phyloP scores from a whole-genome alignment of 2,329 filamentous ascomycete genomes.

The Pyrenophora teres region DNA sequence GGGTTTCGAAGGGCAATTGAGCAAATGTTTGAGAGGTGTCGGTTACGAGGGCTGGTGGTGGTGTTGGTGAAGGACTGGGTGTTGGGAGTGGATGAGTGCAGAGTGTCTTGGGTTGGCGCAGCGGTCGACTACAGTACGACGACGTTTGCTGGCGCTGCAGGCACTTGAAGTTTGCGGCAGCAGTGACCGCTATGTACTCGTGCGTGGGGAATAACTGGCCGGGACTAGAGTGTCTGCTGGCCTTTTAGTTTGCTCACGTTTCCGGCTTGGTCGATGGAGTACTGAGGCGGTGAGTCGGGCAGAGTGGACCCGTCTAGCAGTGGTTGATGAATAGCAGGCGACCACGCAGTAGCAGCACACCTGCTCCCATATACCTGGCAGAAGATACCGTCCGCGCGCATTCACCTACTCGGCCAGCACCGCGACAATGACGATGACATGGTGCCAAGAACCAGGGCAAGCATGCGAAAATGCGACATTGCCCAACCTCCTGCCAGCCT shows the following conservation, averaged over 20 bases:
- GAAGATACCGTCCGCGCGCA: slow-evolving; percentile 58
- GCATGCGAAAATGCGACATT: slow-evolving; percentile 22
- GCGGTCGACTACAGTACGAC: slow-evolving; percentile 9
- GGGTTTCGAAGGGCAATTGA: slow-evolving; percentile 40
- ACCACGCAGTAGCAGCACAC: slow-evolving; percentile 53
- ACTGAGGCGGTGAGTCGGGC: slow-evolving; percentile 40
- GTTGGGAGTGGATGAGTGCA: slow-evolving; percentile 1
- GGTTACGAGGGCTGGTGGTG: slow-evolving; percentile 23
- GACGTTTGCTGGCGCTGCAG: slow-evolving; percentile 17
- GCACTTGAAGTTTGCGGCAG: slow-evolving; percentile 11
- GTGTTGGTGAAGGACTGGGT: neutral
- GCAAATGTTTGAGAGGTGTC: slow-evolving; percentile 37
- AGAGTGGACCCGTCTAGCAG: slow-evolving; percentile 27
- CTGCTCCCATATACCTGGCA: slow-evolving; percentile 64
- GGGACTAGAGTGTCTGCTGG: slow-evolving; percentile 29
- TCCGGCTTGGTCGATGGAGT: slow-evolving; percentile 15
- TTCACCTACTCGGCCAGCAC: slow-evolving; percentile 27
- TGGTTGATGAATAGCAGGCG: slow-evolving; percentile 38
- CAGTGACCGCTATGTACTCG: slow-evolving; percentile 29
- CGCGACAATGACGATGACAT: slow-evolving; percentile 32
- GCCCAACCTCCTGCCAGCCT: slow-evolving; percentile 31
- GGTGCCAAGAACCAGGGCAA: slow-evolving; percentile 12
- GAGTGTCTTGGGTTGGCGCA: slow-evolving; percentile 5
- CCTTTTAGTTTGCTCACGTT: slow-evolving; percentile 34
- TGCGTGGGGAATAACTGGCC: slow-evolving; percentile 20